Conservation (phyloP, 1,139 yeast species). For the Hyphopichia pseudoburtonii region DNA sequence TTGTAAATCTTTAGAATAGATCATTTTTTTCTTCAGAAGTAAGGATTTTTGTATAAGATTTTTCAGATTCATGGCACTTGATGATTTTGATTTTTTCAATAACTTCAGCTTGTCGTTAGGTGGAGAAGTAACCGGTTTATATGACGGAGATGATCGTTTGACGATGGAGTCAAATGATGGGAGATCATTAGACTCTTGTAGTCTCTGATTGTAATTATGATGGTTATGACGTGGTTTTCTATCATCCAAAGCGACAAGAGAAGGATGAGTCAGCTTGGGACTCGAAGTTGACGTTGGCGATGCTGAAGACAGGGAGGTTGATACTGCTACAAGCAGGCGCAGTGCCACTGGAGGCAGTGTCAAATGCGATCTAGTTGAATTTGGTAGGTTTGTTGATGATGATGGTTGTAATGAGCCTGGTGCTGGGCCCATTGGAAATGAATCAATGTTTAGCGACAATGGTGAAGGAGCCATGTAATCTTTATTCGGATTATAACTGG, state of each 20-base stretch:
- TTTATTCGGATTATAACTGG: too few species aligned
- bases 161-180: not conserved
- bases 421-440: not conserved
- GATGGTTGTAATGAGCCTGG: not conserved
- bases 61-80: constrained; percentile 6
- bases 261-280: not conserved
- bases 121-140: not conserved
- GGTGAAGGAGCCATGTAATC: constrained; percentile 3
- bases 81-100: constrained; percentile 1
- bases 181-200: not conserved
- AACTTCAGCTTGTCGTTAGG: not conserved
- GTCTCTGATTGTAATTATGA: constrained; percentile 3
- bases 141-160: not conserved
- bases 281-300: constrained; percentile 1
- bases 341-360: too few species aligned
- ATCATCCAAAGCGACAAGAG: too few species aligned
- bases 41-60: constrained; percentile 21
- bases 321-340: too few species aligned
- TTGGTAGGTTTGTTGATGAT: not conserved
- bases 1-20: constrained; percentile 41
- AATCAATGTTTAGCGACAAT: not conserved
- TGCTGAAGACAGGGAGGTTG: not conserved
- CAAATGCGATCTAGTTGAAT: too few species aligned
- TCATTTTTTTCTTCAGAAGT: constrained; percentile 29
- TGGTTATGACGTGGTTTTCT: too few species aligned